Conservation (phyloP, 2,329 filamentous ascomycete genomes). For the Ceratocystis huliohia region DNA sequence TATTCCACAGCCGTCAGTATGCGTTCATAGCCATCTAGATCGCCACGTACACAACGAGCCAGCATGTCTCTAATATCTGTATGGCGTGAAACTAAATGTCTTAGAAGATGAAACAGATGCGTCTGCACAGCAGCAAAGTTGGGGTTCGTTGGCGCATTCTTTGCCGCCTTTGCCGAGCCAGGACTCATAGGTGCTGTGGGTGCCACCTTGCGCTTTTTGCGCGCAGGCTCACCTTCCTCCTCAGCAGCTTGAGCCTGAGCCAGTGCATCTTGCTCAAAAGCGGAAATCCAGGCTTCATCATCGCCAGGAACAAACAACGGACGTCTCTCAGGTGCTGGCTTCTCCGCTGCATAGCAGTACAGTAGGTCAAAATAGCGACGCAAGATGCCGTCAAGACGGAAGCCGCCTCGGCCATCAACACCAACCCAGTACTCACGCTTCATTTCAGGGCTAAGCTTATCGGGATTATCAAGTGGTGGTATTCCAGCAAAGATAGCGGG, state of each 20-base stretch:
- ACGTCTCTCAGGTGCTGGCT: constrained; percentile 50
- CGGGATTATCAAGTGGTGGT: background rate
- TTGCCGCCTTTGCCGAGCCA: constrained; percentile 20
- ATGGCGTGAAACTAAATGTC: constrained; percentile 66
- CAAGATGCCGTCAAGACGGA: constrained; percentile 75
- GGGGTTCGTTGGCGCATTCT: constrained; percentile 23
- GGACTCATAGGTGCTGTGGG: constrained; percentile 10
- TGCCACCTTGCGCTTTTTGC: constrained; percentile 37
- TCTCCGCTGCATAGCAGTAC: constrained; percentile 59
- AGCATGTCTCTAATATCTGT: constrained; percentile 78
- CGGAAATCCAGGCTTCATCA: constrained; percentile 34
- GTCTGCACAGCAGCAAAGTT: constrained; percentile 77
- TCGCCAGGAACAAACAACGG: constrained; percentile 61
- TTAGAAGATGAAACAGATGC: constrained; percentile 83
- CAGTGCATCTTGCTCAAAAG: constrained; percentile 25
- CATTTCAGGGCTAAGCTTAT: constrained; percentile 45
- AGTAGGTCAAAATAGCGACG: constrained; percentile 85
- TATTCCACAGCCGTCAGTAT: constrained; percentile 64
- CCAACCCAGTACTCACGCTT: constrained; percentile 81
- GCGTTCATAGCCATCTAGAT: constrained; percentile 64
- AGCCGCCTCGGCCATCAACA: constrained; percentile 66
- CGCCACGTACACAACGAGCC: constrained; percentile 52
- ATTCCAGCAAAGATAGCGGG: constrained; percentile 58
- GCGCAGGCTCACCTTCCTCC: constrained; percentile 33
- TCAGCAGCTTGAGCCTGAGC: constrained; percentile 27